Base-by-base conservation (phyloP, 768 basidiomycete genomes). In the Amanita phalloides region DNA sequence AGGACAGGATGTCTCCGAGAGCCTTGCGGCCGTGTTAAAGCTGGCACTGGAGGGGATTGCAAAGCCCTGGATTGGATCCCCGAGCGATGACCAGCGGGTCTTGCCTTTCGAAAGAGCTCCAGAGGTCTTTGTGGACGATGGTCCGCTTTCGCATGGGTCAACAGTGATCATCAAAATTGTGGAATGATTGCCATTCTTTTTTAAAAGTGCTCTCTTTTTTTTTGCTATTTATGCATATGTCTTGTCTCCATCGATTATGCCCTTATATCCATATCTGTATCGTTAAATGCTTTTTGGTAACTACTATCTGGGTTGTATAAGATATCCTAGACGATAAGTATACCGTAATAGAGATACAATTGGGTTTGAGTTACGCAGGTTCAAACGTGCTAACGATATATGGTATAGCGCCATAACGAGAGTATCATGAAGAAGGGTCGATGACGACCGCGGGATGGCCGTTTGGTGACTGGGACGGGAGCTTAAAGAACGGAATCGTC, bases 401-500 rank as follows among this genome's bases (percentile, higher is more conserved):
- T 6, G 47, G 25, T 23, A 39, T 38, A 23, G 17, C 7, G 17
- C 39, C n/a, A 20, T 39, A 10, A 35, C 7, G 37, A 8, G 20
- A 49, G 49, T 30, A 54, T 56, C 56, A 70, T 55, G 71, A 63
- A 46, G 68, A 58, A 1, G 64, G 52, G 59, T 78, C 75, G 21
- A 80, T 60, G 2, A 67, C 56, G 53, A 79, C 61, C 4, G 64
- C 55, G 8, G 74, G 65, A 46, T 66, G 69, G 42, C 71, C 68
- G 30, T 42, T 43, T 17, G 37, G 38, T 3, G 7, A 42, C 14
- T 43, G 49, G n/a, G 70, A 69, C 17, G 71, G 68, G 45, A 68
- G 63, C 53, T 74, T 76, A 65, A 80, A 90, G 54, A 76, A 78
- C 20, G 90, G 88, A 51, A 92, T 90, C 0, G 78, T 88, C 42